Base-by-base conservation (phyloP, 352 stramenopile genomes). In the Phytopythium boreale region DNA sequence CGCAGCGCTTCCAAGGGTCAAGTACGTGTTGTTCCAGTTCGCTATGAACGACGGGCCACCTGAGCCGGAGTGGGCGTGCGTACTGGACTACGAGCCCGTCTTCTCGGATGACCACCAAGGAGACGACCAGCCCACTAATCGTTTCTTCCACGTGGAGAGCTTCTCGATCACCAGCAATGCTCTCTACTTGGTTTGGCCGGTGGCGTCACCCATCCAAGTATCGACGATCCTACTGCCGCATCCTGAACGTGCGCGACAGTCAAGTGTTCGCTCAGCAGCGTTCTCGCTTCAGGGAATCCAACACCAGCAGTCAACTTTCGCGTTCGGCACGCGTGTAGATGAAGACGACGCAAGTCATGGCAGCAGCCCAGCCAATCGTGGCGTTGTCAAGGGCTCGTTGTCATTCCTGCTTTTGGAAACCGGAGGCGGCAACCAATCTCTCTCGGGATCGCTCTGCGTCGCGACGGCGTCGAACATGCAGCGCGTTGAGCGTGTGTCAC, bases 1-100 rank as follows among this genome's bases (percentile, higher is more conserved):
- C 34, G 24, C 55, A 17, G 39, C 55, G 36, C 19, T 46, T 14
- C 39, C 74, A 4, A 69, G 59, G 1, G 80, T 90, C 52, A 92
- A 89, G 67, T 93, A 90, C 64, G 81, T 77, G 11, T 59, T 90
- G 4, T 87, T 93, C 39, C 82, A 93, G 59, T 90, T 93, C 53
- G 70, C 80, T 10, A 66, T 70, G n/a, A 58, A 75, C 56, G 68
- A 71, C 11, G 65, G 57, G 24, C 57, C 68, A 0, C 77, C 82
- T 0, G 74, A 88, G 39, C 65, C 82, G 1, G 74, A 86, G 55
- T 91, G 82, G 80, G 79, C 74, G 5, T 86, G 74, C 53, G 63
- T 91, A 26, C 60, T 93, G 20, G 82, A 90, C 57, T 93, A 81
- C 68, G 82, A 92, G 60, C 81, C 81, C 14, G 46, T 64, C 1